Evolutionary conservation across 1,139 yeast species (phyloP).

Genomic region (Saccharomyces hybrid): DNA sequence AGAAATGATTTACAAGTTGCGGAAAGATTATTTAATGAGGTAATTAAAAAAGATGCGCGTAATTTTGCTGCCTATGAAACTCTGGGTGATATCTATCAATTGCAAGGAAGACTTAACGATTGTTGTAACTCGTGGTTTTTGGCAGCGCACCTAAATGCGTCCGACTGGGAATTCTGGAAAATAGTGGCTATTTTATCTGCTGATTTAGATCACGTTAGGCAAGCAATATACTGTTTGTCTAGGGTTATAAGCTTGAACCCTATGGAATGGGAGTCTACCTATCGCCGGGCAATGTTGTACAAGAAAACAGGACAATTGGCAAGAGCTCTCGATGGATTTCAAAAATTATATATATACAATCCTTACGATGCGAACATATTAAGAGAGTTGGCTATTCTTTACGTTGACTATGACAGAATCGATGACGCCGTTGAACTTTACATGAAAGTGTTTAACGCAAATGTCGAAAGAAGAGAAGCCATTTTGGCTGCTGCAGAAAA

Average conservation of each 20-base stretch:
- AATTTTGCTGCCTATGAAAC: conserved; percentile 81
- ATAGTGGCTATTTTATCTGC: conserved; percentile 70
- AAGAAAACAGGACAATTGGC: conserved; percentile 56
- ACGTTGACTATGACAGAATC: conserved; percentile 66
- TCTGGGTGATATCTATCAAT: conserved; percentile 73
- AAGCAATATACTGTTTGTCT: conserved; percentile 76
- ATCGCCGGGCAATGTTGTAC: conserved; percentile 59
- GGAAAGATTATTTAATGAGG: conserved; percentile 58
- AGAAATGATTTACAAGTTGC: conserved; percentile 59
- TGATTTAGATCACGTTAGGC: conserved; percentile 64
- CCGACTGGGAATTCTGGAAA: conserved; percentile 78
- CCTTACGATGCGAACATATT: conserved; percentile 60
- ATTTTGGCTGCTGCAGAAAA: conserved; percentile 27
- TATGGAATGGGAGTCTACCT: conserved; percentile 46
- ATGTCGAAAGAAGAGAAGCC: conserved; percentile 33
- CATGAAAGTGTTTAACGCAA: conserved; percentile 54
- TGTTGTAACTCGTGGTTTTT: conserved; percentile 77
- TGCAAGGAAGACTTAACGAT: conserved; percentile 57
- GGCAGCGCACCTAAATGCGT: conserved; percentile 76
- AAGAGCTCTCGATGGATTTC: conserved; percentile 70
- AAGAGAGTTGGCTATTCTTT: conserved; percentile 68
- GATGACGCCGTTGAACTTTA: conserved; percentile 79
- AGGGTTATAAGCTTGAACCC: conserved; percentile 59
- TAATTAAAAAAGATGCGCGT: conserved; percentile 66
- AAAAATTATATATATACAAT: conserved; percentile 48